phyloP scores from a whole-genome alignment of 306 rosid genomes.

The Ormosia semicastrata region DNA sequence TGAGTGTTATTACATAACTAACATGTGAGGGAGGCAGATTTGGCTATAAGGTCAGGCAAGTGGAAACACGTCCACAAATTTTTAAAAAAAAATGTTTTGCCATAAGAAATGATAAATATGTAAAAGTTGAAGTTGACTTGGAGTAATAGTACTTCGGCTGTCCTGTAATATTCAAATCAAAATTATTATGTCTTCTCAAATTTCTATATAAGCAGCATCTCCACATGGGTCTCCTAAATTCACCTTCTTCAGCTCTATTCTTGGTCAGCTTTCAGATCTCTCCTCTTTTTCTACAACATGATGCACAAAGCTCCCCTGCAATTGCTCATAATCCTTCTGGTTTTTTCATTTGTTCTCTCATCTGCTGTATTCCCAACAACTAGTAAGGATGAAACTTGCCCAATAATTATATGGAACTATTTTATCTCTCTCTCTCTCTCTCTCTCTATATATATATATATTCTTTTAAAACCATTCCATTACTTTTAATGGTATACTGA shows the following conservation, averaged over 20 bases:
- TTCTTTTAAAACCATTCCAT: background rate
- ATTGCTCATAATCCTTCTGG: slow-evolving; percentile 27
- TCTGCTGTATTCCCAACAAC: slow-evolving; percentile 32
- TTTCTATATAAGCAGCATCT: slow-evolving; percentile 27
- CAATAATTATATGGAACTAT: background rate
- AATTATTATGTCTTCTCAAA: background rate
- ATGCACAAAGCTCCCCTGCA: slow-evolving; percentile 16
- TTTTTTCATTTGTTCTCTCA: slow-evolving; percentile 26
- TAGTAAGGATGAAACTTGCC: slow-evolving; percentile 33
- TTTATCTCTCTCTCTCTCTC: background rate
- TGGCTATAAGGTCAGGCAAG: background rate
- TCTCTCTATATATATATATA: background rate
- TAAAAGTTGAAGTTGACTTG: slow-evolving; percentile 28
- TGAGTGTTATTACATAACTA: too few relatives aligned
- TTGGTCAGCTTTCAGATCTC: slow-evolving; percentile 12
- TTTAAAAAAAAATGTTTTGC: background rate
- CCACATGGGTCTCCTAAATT: background rate
- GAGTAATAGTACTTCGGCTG: slow-evolving; percentile 11
- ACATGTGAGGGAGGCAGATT: background rate
- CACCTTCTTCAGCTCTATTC: background rate
- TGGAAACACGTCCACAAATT: slow-evolving; percentile 4
- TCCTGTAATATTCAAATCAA: slow-evolving; percentile 13
- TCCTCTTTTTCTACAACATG: slow-evolving; percentile 22
- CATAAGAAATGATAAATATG: background rate
- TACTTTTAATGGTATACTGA: background rate